Conservation (phyloP, 2,329 filamentous ascomycete genomes). For the Corynespora cassiicola region DNA sequence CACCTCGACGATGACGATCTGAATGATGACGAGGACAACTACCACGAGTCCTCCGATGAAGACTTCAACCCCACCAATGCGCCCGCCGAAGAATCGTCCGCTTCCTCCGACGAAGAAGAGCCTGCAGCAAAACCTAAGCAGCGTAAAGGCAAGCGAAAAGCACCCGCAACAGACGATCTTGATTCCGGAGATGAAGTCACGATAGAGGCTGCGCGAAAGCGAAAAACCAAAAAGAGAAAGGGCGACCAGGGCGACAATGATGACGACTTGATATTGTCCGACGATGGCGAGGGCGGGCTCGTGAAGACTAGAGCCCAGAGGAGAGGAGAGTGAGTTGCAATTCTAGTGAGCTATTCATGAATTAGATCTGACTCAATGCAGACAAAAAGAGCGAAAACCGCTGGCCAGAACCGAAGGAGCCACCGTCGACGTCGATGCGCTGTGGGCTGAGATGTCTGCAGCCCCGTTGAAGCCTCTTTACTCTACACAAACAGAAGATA, state of each 20-base stretch:
- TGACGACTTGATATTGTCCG: slow-evolving; percentile 34
- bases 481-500: slow-evolving; percentile 21
- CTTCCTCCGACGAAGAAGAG: slow-evolving; percentile 51
- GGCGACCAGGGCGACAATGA: slow-evolving; percentile 25
- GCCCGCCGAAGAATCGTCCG: slow-evolving; percentile 56
- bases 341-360: neutral
- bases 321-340: slow-evolving; percentile 65
- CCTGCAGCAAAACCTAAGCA: slow-evolving; percentile 23
- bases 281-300: slow-evolving; percentile 64
- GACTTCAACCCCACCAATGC: slow-evolving; percentile 76
- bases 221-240: slow-evolving; percentile 51
- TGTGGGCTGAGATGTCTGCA: slow-evolving; percentile 72
- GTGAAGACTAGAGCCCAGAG: slow-evolving; percentile 77
- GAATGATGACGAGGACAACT: slow-evolving; percentile 49
- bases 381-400: slow-evolving; percentile 64
- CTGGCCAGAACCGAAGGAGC: slow-evolving; percentile 63
- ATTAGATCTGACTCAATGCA: slow-evolving; percentile 33
- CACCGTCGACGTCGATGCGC: slow-evolving; percentile 73
- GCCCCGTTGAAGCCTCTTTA: slow-evolving; percentile 45
- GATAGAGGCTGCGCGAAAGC: slow-evolving; percentile 66
- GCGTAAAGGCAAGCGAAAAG: slow-evolving; percentile 41
- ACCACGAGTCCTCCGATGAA: slow-evolving; percentile 72
- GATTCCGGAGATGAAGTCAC: slow-evolving; percentile 74
- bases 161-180: slow-evolving; percentile 35
- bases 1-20: slow-evolving; percentile 38